These are phyloP conservation scores for Auricularia auricula-judae DNA, from an alignment of 768 basidiomycete genomes.

Conservation along the genomic window DNA sequence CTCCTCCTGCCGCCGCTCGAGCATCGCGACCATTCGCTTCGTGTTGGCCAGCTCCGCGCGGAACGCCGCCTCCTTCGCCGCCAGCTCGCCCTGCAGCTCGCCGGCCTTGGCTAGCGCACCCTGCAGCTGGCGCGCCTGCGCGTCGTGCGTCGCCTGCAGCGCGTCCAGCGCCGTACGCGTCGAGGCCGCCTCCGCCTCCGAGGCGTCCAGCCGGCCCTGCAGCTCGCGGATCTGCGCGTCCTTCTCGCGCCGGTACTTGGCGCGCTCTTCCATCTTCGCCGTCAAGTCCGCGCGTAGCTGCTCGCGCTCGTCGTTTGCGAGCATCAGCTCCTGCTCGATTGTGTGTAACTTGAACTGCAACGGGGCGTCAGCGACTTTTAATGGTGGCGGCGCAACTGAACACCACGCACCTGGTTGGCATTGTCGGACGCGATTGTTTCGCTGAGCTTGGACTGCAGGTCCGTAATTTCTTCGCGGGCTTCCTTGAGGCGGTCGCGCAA, in stretches of 20 bases:
- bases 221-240: slow-evolving; percentile 67
- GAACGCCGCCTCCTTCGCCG: slow-evolving; percentile 78
- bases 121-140: slow-evolving; percentile 65
- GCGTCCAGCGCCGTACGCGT: slow-evolving; percentile 60
- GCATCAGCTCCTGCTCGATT: slow-evolving; percentile 67
- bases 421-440: slow-evolving; percentile 68
- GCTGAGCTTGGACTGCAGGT: slow-evolving; percentile 54
- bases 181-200: slow-evolving; percentile 55
- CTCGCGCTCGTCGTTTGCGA: slow-evolving; percentile 66
- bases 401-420: slow-evolving; percentile 26
- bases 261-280: slow-evolving; percentile 69
- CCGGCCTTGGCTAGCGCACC: slow-evolving; percentile 68
- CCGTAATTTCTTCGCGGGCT: slow-evolving; percentile 60
- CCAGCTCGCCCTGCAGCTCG: slow-evolving; percentile 64
- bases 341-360: slow-evolving; percentile 71
- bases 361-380: slow-evolving; percentile 19
- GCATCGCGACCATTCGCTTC: slow-evolving; percentile 64
- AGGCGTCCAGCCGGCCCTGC: slow-evolving; percentile 65
- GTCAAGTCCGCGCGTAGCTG: slow-evolving; percentile 59
- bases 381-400: slow-evolving; percentile 4
- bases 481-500: slow-evolving; percentile 62
- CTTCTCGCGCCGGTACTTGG: slow-evolving; percentile 71
- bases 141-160: slow-evolving; percentile 57
- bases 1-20: slow-evolving; percentile 82
- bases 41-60: slow-evolving; percentile 64